Base-by-base conservation (phyloP, 306 rosid genomes). In the Vigna unguiculata region DNA sequence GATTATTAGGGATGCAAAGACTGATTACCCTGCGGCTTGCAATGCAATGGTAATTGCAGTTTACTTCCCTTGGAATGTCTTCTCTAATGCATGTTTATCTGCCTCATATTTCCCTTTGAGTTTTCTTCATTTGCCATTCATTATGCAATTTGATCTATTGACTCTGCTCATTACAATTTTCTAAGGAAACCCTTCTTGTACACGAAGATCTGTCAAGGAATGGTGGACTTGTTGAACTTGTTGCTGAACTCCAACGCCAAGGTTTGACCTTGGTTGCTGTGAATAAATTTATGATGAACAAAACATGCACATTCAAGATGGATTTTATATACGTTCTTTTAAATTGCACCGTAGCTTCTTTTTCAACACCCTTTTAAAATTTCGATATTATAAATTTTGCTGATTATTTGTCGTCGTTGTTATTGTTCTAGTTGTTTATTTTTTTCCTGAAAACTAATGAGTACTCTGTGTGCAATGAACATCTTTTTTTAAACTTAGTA, bases 131-230 rank as follows among this genome's bases (percentile, higher is more conserved):
- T 38, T 61, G 12, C 6, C 36, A 13, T 74, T 47, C 46, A 20
- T 61, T 64, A 66, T 60, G 28, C 61, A 6, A 47, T 54, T 58
- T 41, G 73, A 65, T 49, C 6, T 20, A 41, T 72, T 21, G 57
- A 65, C 21, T 73, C 17, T 49, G 12, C 78, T 69, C 52, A 57
- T 53, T 68, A 46, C 62, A n/a, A 65, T 59, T 24, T 66, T 83
- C 75, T 43, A 82, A 92, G 98, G 95, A 95, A 90, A 95, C 96
- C 25, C 96, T 95, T 70, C 92, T 95, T 60, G 88, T 95, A 20
- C 99, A 95, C 86, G 79, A 87, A 83, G 93, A 88, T 78, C 82
- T 92, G 72, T 36, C 85, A 34, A 69, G 15, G 25, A 84, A 86
- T 74, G 90, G 90, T 38, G 86, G 73, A 46, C 81, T 95, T 20